phyloP scores from a whole-genome alignment of 75 land plant genomes.

The Cupressus sempervirens region DNA sequence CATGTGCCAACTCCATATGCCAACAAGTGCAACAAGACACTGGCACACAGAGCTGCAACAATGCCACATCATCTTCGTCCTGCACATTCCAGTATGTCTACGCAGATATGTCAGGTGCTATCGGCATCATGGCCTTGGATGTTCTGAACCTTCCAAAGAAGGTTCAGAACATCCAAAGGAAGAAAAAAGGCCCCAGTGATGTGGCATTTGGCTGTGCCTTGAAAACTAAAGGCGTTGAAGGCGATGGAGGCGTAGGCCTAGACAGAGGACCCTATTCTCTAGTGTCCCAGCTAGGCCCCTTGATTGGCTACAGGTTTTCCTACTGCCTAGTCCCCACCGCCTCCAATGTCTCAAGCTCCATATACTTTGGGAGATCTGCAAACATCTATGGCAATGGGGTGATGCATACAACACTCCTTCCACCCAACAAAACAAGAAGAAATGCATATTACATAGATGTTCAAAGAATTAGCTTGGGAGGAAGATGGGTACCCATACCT shows the following conservation, averaged over 20 bases:
- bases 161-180: not conserved
- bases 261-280: not conserved
- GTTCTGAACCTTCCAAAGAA: not conserved
- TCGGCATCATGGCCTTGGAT: not conserved
- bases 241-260: slow-evolving; percentile 1
- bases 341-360: not conserved
- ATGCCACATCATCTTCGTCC: not conserved
- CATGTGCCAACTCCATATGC: not conserved
- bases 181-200: not conserved
- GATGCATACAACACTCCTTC: not conserved
- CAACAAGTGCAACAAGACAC: not conserved
- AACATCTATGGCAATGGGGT: not conserved
- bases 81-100: not conserved
- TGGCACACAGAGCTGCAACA: not conserved
- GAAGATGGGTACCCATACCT: not conserved
- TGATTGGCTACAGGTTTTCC: not conserved
- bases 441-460: not conserved
- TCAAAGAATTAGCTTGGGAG: not conserved
- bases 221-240: not conserved
- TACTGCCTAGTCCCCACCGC: not conserved
- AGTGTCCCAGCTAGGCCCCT: not conserved
- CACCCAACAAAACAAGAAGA: not conserved
- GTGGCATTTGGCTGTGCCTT: slow-evolving; percentile 6
- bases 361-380: not conserved
- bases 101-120: not conserved